Base-by-base conservation (phyloP, 2,329 filamentous ascomycete species). In the Nemania sp. region DNA sequence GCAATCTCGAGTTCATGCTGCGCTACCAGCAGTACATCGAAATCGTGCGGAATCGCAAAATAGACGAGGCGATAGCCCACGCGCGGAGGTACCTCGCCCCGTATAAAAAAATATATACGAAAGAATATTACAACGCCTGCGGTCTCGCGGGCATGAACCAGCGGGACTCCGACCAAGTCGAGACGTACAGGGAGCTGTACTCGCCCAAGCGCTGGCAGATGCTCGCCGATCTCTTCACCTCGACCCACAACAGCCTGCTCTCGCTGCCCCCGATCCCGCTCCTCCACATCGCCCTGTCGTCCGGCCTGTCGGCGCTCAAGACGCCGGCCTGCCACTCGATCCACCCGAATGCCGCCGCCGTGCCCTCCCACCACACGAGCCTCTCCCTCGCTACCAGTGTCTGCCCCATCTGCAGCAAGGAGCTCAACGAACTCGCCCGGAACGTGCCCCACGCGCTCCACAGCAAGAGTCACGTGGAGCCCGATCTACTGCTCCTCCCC, bases 1-100 rank as follows among this genome's bases (percentile, higher is more conserved):
- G 68, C 76, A 92, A 92, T 72, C 87, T 99, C 18, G 96, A 99
- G 80, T 97, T 97, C 77, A 93, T 97, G 85, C 87, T 99, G 51
- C 90, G 96, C 13, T 86, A 97, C 75, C 96, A 99, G 79, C 94
- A 98, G 79, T 98, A 94, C 79, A 94, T 98, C 74, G 96, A 98
- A 80, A 86, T 98, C 68, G 89, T 97, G 67, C 87, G 95, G 67
- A 88, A 86, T 45, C 87, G 87, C 62, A 93, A 91, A 76, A 84
- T 92, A 52, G 81, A 89, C 55, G 94, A 98, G 70, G 94, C 94
- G 13, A 92, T 94, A 69, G 79, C 85, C 26, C 93, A 98, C 81
- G 94, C 94, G 27, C 91, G 90, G 77, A 97, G 93, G 79, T 91
- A 93, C 79, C 86, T 99, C 29, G 85, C 89, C 18, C 88, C 90